A percentile compares a stretch with the other conserved stretches of the same genome.
phyloP scores from a whole-genome alignment of 2,329 filamentous ascomycete genomes.

The Trichocomaceae sp. region DNA sequence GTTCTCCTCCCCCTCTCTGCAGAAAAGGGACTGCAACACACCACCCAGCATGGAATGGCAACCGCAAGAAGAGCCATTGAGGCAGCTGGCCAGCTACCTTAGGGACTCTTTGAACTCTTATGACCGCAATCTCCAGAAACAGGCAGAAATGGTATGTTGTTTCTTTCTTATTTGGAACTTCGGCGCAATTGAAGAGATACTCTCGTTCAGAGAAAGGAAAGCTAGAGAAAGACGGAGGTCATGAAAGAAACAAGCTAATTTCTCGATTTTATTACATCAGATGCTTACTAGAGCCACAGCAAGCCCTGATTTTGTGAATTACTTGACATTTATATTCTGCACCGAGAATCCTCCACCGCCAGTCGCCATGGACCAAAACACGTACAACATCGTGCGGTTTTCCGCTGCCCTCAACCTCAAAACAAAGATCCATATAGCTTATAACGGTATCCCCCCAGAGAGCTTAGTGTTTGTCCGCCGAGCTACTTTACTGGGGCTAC shows the following conservation, averaged over 20 bases:
- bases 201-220: neutral
- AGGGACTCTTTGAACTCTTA: conserved; percentile 86
- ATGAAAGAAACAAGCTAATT: neutral
- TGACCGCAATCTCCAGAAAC: conserved; percentile 72
- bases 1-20: neutral
- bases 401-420: conserved; percentile 93
- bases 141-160: conserved; percentile 67
- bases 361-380: conserved; percentile 52
- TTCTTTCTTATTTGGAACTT: neutral
- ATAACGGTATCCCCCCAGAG: conserved; percentile 65
- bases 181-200: neutral
- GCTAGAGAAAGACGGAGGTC: neutral
- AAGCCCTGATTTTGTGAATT: conserved; percentile 94
- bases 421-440: conserved; percentile 74
- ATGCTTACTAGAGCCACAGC: conserved; percentile 86
- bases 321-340: conserved; percentile 85
- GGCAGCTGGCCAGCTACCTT: conserved; percentile 81
- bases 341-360: conserved; percentile 54
- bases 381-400: conserved; percentile 69
- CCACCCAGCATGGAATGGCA: conserved; percentile 74
- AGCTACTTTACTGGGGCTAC: conserved; percentile 68
- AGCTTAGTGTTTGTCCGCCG: conserved; percentile 74
- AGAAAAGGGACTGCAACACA: conserved; percentile 9
- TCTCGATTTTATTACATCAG: conserved; percentile 42
- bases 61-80: conserved; percentile 76